Evolutionary conservation across 208 protist species (phyloP).

Genomic region (Leishmania gerbilli): DNA sequence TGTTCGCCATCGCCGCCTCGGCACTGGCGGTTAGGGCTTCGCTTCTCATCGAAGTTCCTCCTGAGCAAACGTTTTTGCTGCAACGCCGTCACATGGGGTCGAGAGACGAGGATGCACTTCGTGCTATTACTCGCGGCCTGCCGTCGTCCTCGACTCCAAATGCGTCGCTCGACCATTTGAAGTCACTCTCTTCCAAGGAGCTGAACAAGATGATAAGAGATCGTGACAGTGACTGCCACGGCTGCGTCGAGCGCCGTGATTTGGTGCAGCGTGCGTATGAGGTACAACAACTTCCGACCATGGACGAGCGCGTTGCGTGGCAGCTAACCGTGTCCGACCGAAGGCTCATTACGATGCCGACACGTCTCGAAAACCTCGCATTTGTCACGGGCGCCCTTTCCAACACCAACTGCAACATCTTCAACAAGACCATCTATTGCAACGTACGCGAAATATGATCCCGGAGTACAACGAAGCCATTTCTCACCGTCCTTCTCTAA

Average conservation of each 20-base stretch:
- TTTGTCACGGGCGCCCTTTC: slow-evolving; percentile 21
- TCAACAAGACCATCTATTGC: slow-evolving; percentile 28
- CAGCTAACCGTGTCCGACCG: slow-evolving; percentile 41
- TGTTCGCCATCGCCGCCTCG: neutral
- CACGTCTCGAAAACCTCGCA: slow-evolving; percentile 19
- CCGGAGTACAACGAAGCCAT: neutral
- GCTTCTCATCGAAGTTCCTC: slow-evolving; percentile 34
- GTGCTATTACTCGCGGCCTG: slow-evolving; percentile 35
- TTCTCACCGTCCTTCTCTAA: neutral
- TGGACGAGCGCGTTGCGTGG: slow-evolving; percentile 48
- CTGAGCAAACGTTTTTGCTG: slow-evolving; percentile 50
- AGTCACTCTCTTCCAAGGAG: slow-evolving; percentile 25
- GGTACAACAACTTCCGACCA: slow-evolving; percentile 31
- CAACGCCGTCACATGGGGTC: slow-evolving; percentile 32
- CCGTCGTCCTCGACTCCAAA: slow-evolving; percentile 15
- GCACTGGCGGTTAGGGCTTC: slow-evolving; percentile 8
- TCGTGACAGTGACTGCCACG: slow-evolving; percentile 37
- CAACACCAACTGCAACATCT: slow-evolving; percentile 25
- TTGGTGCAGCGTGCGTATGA: slow-evolving; percentile 41
- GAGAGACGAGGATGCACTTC: slow-evolving; percentile 13
- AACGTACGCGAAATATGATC: slow-evolving; percentile 16
- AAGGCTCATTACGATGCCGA: slow-evolving; percentile 16
- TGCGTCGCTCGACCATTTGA: slow-evolving; percentile 15
- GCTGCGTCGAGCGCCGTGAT: slow-evolving; percentile 50
- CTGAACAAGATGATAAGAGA: slow-evolving; percentile 46